These are phyloP conservation scores for Cladosporium halotolerans DNA, from an alignment of 2,329 filamentous ascomycete species.

Conservation along the genomic window DNA sequence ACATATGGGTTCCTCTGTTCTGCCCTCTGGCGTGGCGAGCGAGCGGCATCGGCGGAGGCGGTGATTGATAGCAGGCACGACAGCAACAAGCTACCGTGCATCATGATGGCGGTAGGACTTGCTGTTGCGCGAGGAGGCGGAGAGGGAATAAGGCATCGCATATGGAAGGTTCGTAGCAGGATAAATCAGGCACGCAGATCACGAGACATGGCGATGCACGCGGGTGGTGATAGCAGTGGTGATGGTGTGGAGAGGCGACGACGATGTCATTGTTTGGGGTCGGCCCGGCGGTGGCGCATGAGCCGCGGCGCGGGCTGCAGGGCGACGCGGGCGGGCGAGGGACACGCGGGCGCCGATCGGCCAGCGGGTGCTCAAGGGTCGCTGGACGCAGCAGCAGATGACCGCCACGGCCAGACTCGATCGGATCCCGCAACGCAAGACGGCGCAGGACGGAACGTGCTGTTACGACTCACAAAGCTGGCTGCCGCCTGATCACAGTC, in stretches of 20 bases:
- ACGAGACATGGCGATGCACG: not conserved
- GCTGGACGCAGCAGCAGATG: no score
- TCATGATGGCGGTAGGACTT: constrained; percentile 15
- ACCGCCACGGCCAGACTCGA: no score
- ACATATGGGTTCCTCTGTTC: constrained; percentile 19
- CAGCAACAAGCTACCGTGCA: constrained; percentile 18
- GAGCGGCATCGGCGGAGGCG: constrained; percentile 17
- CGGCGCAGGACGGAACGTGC: no score
- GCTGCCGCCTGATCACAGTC: not conserved
- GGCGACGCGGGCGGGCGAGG: not conserved
- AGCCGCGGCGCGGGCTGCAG: not conserved
- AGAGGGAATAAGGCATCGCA: constrained; percentile 19
- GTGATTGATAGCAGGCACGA: constrained; percentile 17
- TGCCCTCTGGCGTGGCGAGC: constrained; percentile 16
- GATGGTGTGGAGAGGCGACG: not conserved
- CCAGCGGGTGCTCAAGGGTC: no score
- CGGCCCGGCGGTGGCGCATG: not conserved
- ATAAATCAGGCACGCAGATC: not conserved
- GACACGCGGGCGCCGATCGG: no score
- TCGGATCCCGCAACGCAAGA: no score
- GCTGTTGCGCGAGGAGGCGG: constrained; percentile 8
- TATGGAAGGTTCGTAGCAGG: not conserved
- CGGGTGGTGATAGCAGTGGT: not conserved
- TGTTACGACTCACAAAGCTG: not conserved
- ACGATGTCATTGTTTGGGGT: constrained; percentile 10